These are phyloP conservation scores for Haplographium delicatum DNA, from an alignment of 495 filamentous ascomycete genomes.

Conservation along the genomic window DNA sequence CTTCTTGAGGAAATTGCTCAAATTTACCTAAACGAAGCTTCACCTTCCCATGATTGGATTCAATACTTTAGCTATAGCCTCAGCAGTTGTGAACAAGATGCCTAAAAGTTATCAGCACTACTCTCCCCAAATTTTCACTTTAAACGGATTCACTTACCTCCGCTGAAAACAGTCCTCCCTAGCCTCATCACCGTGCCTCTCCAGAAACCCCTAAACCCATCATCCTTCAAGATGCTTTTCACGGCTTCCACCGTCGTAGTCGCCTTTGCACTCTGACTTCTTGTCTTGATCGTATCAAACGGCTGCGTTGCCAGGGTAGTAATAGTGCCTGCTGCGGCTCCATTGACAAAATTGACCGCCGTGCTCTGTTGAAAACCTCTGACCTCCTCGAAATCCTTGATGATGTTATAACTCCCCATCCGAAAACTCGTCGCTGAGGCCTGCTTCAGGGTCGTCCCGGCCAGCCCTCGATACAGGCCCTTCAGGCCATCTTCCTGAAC, in stretches of 20 bases:
- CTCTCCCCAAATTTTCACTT: not conserved
- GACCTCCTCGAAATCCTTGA: constrained; percentile 52
- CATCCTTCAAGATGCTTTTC: constrained; percentile 44
- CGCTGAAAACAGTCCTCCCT: constrained; percentile 55
- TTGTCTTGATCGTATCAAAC: constrained; percentile 64
- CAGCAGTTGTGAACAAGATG: constrained; percentile 21
- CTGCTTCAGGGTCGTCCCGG: constrained; percentile 63
- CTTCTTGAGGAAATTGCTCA: too few species aligned
- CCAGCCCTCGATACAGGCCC: constrained; percentile 56
- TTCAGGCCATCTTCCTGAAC: constrained; percentile 44
- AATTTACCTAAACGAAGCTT: too few species aligned
- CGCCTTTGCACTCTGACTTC: constrained; percentile 51
- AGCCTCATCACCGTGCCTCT: constrained; percentile 63
- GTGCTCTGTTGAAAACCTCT: constrained; percentile 31
- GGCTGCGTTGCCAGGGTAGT: constrained; percentile 61
- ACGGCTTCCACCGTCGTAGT: constrained; percentile 50
- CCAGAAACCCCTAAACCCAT: constrained; percentile 58
- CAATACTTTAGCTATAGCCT: constrained; percentile 20
- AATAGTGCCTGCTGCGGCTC: constrained; percentile 52
- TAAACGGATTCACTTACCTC: constrained; percentile 34
- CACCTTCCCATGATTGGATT: constrained; percentile 7
- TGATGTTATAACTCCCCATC: constrained; percentile 63
- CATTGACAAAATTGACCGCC: constrained; percentile 54
- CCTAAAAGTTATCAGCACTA: constrained; percentile 3
- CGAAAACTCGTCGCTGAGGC: constrained; percentile 57